A percentile compares a stretch with the other conserved stretches of the same genome.
These are phyloP conservation scores for Myxozyma sirexii DNA, from an alignment of 805 yeast species.

Conservation along the genomic window DNA sequence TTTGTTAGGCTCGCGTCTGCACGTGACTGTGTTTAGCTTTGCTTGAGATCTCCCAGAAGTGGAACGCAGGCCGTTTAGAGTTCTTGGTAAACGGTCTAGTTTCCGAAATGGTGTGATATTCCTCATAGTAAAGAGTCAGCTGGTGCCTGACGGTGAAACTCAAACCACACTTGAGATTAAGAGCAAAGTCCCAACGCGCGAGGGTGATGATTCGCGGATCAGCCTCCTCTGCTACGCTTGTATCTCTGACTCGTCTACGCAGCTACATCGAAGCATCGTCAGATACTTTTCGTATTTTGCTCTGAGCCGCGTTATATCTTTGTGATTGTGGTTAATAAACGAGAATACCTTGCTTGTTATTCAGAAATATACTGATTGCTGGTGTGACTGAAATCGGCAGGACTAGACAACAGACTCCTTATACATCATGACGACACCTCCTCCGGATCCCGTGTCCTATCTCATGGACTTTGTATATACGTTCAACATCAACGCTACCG, in stretches of 20 bases:
- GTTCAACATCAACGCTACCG: constrained; percentile 19
- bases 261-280: neutral
- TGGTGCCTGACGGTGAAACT: neutral
- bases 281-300: too few species aligned
- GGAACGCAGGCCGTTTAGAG: neutral
- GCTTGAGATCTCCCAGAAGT: neutral
- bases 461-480: constrained; percentile 28
- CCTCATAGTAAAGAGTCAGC: too few species aligned
- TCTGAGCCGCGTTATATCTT: too few species aligned
- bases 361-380: too few species aligned
- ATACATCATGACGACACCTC: constrained; percentile 25
- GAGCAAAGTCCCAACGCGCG: constrained; percentile 4
- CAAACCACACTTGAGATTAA: neutral
- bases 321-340: too few species aligned
- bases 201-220: constrained; percentile 4
- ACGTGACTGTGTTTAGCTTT: neutral
- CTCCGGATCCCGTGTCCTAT: constrained; percentile 32
- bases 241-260: neutral
- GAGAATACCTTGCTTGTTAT: too few species aligned
- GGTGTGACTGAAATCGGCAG: neutral
- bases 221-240: neutral
- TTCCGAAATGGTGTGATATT: neutral
- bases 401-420: neutral
- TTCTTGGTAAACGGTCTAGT: neutral
- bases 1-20: neutral